Evolutionary conservation across 371 early-diverging fungal genomes (phyloP), one percentile per base, ranked within the genome.

Genomic region (Gilbertella persicaria): DNA sequence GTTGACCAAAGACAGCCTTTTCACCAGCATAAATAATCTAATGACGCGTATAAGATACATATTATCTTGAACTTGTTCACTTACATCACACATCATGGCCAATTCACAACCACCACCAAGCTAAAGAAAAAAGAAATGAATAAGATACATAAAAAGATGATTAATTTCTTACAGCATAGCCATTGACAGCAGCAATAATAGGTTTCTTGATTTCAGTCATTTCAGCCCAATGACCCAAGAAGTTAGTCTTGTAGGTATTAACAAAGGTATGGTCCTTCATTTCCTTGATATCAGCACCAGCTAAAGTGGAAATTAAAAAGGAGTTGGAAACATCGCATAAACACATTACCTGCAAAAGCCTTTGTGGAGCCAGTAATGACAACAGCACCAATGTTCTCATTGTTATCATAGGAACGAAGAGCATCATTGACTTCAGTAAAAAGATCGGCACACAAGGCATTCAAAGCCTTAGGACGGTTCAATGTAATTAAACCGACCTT

Each of bases 271-370:
- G 80, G 50, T 89, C 88, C 74, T 81, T 82, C 99, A 98, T 98
- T 75, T 98, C 97, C 84, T 97, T 96, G 74, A 98, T 98, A 71
- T 98, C 99, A 45, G 99, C 99, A 47, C 98, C 98, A 47, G 98
- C 97, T 91, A 67, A 35, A 37, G 4, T n/a, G 45, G 20, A 25
- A 29, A 17, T 28, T 17, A 24, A 13, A 55, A 13, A 40, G 9
- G 0, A 41, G 13, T 28, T 35, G 5, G 46, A 45, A 10, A 12
- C 1, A 13, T 36, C n/a, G 4, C 14, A 17, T n/a, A 29, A 24
- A 16, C 4, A 23, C 30, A 33, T 51, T 78, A 89, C 93, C 92
- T 48, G 98, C 97, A 85, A 97, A 98, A 10, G 96, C 96, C 70
- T 90, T 91, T 68, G 94, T 91, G 68, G 88, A 91, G 43, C 99